A percentile compares a stretch with the other conserved stretches of the same genome.
These are phyloP conservation scores for Theobroma cacao DNA, from an alignment of 345 rosid genomes.

Conservation along the genomic window DNA sequence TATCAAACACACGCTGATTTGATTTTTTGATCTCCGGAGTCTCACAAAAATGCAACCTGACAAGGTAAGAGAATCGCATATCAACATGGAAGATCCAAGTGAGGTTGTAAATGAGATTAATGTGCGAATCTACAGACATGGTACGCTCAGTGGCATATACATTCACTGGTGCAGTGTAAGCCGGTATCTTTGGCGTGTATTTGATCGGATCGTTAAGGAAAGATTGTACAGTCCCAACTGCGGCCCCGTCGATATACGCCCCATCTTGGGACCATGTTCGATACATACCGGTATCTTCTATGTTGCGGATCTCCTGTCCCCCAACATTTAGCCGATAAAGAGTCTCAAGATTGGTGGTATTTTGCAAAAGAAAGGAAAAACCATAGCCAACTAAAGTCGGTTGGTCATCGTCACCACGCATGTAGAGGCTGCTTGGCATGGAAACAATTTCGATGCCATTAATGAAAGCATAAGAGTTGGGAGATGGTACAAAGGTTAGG, in stretches of 20 bases:
- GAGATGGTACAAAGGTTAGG: conserved; percentile 25
- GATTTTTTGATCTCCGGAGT: neutral
- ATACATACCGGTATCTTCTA: conserved; percentile 24
- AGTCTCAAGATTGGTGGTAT: conserved; percentile 18
- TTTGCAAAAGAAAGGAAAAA: neutral
- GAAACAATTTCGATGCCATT: conserved; percentile 45
- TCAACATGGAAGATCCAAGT: conserved; percentile 38
- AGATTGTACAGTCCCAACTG: neutral
- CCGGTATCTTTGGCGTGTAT: conserved; percentile 15
- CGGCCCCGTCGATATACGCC: neutral
- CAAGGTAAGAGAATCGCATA: conserved; percentile 30
- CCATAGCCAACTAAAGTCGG: neutral
- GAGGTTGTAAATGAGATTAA: conserved; percentile 21
- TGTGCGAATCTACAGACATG: neutral
- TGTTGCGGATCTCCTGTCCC: neutral
- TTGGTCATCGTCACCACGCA: neutral
- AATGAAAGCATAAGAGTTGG: conserved; percentile 30
- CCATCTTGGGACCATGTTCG: conserved; percentile 28
- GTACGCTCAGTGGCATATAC: conserved; percentile 28
- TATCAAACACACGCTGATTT: conserved; percentile 18
- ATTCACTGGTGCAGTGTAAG: conserved; percentile 26
- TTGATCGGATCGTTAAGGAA: neutral
- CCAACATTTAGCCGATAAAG: conserved; percentile 32
- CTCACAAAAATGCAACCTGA: conserved; percentile 32
- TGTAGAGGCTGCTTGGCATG: conserved; percentile 25